Base-by-base conservation (phyloP, 768 basidiomycete genomes). In the Leucosporidium creatinivorum region DNA sequence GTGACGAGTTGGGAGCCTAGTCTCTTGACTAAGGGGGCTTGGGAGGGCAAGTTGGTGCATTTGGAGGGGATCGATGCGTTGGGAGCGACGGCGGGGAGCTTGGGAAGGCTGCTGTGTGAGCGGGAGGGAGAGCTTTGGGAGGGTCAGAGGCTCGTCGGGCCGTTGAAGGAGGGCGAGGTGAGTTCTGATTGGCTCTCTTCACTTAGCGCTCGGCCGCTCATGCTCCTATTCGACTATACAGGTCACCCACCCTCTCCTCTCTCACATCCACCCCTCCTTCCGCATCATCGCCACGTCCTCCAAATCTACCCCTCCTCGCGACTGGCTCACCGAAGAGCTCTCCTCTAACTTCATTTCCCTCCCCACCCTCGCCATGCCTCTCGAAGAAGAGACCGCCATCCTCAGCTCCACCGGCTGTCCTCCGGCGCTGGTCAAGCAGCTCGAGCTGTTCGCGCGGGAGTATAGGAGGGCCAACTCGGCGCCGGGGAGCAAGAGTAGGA, bases 301-400 rank as follows among this genome's bases (percentile, higher is more conserved):
- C 15, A 64, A 71, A 28, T 31, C 69, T 13, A 54, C 63, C 2
- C 50, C 69, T 1, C 55, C 66, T 2, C 39, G 55, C n/a, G 55
- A 61, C 7, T 71, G 69, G 69, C 60, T 71, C 21, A 61, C 69
- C 17, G 69, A 71, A 21, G 63, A 65, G 5, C 60, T 71, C 44
- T 33, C 69, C 9, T 44, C 69, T 7, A 62, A 48, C 30, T 62
- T 71, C 63, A 8, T 55, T 28, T 47, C 69, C 7, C 66, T 71
- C 17, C 49, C 66, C 6, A 39, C 69, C 8, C 1, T 63, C 30
- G 58, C 69, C 17, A 71, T 71, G 69, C 28, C 62, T 0, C 6
- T 51, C 1, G 23, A 18, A 8, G 69, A 71, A 26, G 69, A 71
- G 47, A 63, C 56, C 17, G 28, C 55, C 2, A 63, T 71, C 18